Evolutionary conservation across 495 filamentous ascomycete genomes (phyloP).

Genomic region (Penicillium tannophilum): DNA sequence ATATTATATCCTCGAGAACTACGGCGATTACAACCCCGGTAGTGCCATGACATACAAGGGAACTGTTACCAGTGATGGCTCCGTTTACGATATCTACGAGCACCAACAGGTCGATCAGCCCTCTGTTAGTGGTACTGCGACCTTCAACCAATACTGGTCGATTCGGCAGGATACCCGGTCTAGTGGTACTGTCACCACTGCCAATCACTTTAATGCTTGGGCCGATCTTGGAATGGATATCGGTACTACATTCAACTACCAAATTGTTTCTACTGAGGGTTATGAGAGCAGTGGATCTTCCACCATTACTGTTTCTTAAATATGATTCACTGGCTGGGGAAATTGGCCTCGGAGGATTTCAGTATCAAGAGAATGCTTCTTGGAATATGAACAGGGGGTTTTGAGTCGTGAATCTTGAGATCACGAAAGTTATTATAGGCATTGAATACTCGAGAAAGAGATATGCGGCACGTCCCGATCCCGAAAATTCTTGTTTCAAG

Average conservation of each 20-base stretch:
- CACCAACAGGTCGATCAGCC: slow-evolving; percentile 61
- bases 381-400: not conserved
- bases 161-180: slow-evolving; percentile 56
- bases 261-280: slow-evolving; percentile 63
- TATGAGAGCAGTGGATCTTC: slow-evolving; percentile 57
- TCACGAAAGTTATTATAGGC: too few relatives aligned
- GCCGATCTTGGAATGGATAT: slow-evolving; percentile 45
- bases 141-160: slow-evolving; percentile 65
- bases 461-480: too few relatives aligned
- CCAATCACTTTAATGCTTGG: slow-evolving; percentile 70
- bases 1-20: slow-evolving; percentile 66
- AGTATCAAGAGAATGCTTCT: not conserved
- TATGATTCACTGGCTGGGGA: not conserved
- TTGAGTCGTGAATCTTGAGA: too few relatives aligned
- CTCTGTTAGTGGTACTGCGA: slow-evolving; percentile 58
- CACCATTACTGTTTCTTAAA: slow-evolving; percentile 47
- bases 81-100: slow-evolving; percentile 65
- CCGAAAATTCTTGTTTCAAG: too few relatives aligned
- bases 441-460: too few relatives aligned
- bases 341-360: not conserved
- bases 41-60: slow-evolving; percentile 52
- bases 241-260: slow-evolving; percentile 55
- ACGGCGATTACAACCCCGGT: slow-evolving; percentile 56
- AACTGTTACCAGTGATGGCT: slow-evolving; percentile 58
- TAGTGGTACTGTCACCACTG: slow-evolving; percentile 53